Evolutionary conservation across 805 yeast genomes (phyloP).

Genomic region (Candida krabiensis): DNA sequence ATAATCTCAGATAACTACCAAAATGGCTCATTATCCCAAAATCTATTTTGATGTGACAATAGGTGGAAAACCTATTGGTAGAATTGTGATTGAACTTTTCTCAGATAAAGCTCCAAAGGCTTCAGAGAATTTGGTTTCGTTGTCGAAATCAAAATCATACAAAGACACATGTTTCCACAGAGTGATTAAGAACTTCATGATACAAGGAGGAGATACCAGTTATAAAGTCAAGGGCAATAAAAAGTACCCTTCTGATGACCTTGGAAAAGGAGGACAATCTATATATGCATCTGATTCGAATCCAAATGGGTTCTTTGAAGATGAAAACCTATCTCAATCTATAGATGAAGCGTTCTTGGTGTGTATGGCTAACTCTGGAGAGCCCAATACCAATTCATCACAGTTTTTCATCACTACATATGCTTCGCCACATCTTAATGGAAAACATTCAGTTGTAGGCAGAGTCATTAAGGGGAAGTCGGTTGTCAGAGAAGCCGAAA

Average conservation of each 20-base stretch:
- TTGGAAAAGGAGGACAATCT: conserved; percentile 49
- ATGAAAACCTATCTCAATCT: conserved; percentile 51
- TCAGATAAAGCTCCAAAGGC: conserved; percentile 56
- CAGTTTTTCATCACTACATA: conserved; percentile 73
- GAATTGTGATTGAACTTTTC: conserved; percentile 60
- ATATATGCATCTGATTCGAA: conserved; percentile 33
- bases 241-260: conserved; percentile 26
- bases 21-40: no score
- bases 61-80: conserved; percentile 45
- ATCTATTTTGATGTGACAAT: conserved; percentile 56
- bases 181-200: conserved; percentile 65
- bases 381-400: conserved; percentile 50
- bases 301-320: conserved; percentile 43
- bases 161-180: conserved; percentile 56
- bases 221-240: conserved; percentile 23
- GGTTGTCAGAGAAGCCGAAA: conserved; percentile 65
- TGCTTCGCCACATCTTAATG: conserved; percentile 70
- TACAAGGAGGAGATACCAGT: conserved; percentile 65
- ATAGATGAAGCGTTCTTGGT: conserved; percentile 49
- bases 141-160: conserved; percentile 44
- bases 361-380: conserved; percentile 66
- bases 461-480: conserved; percentile 65
- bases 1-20: no score
- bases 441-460: conserved; percentile 80
- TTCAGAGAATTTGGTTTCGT: conserved; percentile 45